Percentiles rank a stretch among this genome's conserved stretches.
phyloP scores from a whole-genome alignment of 495 filamentous ascomycete genomes.

The Hypoxylon trugodes region DNA sequence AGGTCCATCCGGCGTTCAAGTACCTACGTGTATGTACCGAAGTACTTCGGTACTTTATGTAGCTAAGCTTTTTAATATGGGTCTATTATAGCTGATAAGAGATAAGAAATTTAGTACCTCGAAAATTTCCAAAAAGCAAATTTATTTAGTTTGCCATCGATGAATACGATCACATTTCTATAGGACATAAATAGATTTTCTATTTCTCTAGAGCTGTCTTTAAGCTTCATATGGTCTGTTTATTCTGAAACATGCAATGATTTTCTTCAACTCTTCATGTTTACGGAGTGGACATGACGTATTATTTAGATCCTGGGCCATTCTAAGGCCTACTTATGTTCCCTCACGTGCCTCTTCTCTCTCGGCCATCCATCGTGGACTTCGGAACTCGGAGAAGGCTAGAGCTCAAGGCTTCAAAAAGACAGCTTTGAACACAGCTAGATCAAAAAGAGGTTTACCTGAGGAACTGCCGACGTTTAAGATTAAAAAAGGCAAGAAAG shows the following conservation, averaged over 20 bases:
- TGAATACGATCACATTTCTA: no score
- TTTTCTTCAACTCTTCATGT: slow-evolving; percentile 31
- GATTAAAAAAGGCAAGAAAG: slow-evolving; percentile 57
- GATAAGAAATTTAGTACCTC: no score
- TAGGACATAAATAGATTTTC: no score
- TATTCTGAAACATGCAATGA: slow-evolving; percentile 37
- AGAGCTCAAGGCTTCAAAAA: slow-evolving; percentile 35
- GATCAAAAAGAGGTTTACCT: slow-evolving; percentile 3
- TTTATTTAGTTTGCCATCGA: no score
- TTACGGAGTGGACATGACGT: slow-evolving; percentile 36
- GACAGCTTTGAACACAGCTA: slow-evolving; percentile 17
- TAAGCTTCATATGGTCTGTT: background rate
- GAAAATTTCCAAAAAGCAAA: no score
- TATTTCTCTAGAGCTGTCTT: background rate
- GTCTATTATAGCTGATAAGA: no score
- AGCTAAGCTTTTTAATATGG: no score
- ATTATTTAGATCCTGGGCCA: slow-evolving; percentile 17
- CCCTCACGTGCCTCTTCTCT: slow-evolving; percentile 39
- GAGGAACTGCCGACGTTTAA: slow-evolving; percentile 42
- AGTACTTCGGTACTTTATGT: no score
- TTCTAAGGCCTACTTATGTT: slow-evolving; percentile 5
- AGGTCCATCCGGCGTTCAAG: no score
- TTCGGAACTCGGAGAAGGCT: slow-evolving; percentile 41
- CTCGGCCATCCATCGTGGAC: slow-evolving; percentile 44
- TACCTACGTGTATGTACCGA: no score